Base-by-base conservation (phyloP, 1,284 basidiomycete genomes). In the Ustanciosporium gigantosporum region DNA sequence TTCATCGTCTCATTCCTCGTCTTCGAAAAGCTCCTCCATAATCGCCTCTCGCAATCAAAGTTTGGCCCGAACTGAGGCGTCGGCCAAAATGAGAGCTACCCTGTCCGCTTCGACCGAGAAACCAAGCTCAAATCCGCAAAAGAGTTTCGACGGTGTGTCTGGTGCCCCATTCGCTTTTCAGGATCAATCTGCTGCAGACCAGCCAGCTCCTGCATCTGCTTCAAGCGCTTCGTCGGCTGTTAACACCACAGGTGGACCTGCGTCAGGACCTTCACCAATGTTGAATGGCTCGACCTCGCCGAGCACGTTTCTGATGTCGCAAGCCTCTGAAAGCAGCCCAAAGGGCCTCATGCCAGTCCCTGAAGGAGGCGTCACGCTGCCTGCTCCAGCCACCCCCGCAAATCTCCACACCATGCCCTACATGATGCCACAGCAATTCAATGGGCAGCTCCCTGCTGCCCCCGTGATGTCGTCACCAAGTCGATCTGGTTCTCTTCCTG, bases 71-170 rank as follows among this genome's bases (percentile, higher is more conserved):
- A 50, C 45, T 6, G 60, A 65, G 40, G 60, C 60, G 16, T 53
- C 53, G 3, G 55, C 55, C 27, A 65, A 65, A 42, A 32, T 65
- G 46, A 58, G 49, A 38, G 60, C 60, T 11, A 45, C 60, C 5
- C 55, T 65, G 17, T 65, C 60, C 5, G 49, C 60, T 16, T 55
- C 60, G 4, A 41, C 44, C 13, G 59, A 55, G 25, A 56, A 61
- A 21, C 23, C 36, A 14, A 22, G 41, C 5, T 27, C 40, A 11
- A 46, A 42, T n/a, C n/a, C n/a, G n/a, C n/a, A n/a, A n/a, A n/a
- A n/a, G n/a, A n/a, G n/a, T n/a, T n/a, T n/a, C n/a, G n/a, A n/a
- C n/a, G n/a, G n/a, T n/a, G n/a, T n/a, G n/a, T n/a, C n/a, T n/a
- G n/a, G n/a, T n/a, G n/a, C n/a, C n/a, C n/a, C n/a, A n/a, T n/a